phyloP scores from a whole-genome alignment of 163 green algal genomes.

The Coccomyxa subellipsoidea region DNA sequence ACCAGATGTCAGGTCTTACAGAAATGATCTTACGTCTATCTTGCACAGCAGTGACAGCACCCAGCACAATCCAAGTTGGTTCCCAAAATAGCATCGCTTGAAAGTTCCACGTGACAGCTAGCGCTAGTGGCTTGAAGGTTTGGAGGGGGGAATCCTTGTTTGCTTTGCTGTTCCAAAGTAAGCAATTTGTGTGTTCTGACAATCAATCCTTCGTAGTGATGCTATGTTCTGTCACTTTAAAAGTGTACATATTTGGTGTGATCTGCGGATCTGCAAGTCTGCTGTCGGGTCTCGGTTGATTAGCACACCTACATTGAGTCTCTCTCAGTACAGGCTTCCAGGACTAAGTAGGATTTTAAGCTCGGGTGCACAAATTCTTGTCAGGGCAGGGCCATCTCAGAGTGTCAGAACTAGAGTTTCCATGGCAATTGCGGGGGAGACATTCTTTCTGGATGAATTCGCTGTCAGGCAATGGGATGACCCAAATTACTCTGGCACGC shows the following conservation, averaged over 20 bases:
- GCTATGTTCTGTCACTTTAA: not conserved
- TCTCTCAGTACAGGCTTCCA: not conserved
- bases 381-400: not conserved
- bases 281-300: not conserved
- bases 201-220: not conserved
- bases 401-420: not conserved
- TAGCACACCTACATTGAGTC: not conserved
- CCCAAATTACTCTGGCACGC: slow-evolving; percentile 64
- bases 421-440: not conserved
- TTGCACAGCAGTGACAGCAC: not conserved
- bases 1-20: too few relatives aligned
- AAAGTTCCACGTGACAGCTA: not conserved
- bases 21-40: too few relatives aligned
- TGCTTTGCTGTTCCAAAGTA: too few relatives aligned
- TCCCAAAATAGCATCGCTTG: too few relatives aligned
- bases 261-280: too few relatives aligned
- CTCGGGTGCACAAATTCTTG: not conserved
- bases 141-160: too few relatives aligned
- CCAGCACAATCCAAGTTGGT: too few relatives aligned
- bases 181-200: too few relatives aligned
- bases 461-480: slow-evolving; percentile 86
- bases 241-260: not conserved
- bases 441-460: slow-evolving; percentile 86
- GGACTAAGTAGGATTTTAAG: not conserved
- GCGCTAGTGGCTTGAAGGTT: too few relatives aligned